A percentile compares a stretch with the other conserved stretches of the same genome.
Conservation (phyloP, 1,139 yeast species). For the Yamadazyma pseudoaaseri region DNA sequence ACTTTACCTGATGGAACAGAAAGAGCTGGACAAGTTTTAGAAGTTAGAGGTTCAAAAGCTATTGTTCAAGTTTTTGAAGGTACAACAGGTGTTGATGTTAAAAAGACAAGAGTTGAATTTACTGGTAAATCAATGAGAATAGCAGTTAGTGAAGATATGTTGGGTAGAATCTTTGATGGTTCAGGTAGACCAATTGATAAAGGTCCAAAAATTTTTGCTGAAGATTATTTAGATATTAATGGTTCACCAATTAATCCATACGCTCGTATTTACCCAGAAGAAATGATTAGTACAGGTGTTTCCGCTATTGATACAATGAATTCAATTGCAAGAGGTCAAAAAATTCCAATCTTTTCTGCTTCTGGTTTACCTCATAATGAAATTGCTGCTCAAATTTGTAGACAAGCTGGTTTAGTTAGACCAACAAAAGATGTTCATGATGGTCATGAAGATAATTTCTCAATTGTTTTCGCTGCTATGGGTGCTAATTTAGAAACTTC, state of each 20-base stretch:
- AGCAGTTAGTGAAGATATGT: constrained; percentile 94
- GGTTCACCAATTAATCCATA: constrained; percentile 98
- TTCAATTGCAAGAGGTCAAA: constrained; percentile 99
- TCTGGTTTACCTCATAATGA: constrained; percentile 99
- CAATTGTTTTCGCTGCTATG: constrained; percentile 95
- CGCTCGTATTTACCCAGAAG: constrained; percentile 98
- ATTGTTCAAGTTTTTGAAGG: constrained; percentile 99
- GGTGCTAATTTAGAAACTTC: constrained; percentile 52
- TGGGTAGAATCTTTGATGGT: constrained; percentile 98
- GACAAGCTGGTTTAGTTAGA: constrained; percentile 98
- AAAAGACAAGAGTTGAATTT: constrained; percentile 94
- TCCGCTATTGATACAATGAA: constrained; percentile 99
- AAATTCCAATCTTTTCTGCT: constrained; percentile 97
- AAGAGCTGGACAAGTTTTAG: constrained; percentile 97
- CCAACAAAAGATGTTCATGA: constrained; percentile 99
- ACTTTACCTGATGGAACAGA: constrained; percentile 92
- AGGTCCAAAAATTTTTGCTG: constrained; percentile 98
- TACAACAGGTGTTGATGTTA: constrained; percentile 95
- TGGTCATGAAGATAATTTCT: constrained; percentile 99
- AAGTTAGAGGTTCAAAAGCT: constrained; percentile 95
- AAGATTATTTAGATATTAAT: constrained; percentile 95
- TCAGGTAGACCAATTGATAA: constrained; percentile 98
- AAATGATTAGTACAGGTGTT: constrained; percentile 98
- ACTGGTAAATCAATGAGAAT: constrained; percentile 92
- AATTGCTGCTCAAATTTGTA: constrained; percentile 99